Base-by-base conservation (phyloP, 495 filamentous ascomycete species). In the Annulohypoxylon stygium region DNA sequence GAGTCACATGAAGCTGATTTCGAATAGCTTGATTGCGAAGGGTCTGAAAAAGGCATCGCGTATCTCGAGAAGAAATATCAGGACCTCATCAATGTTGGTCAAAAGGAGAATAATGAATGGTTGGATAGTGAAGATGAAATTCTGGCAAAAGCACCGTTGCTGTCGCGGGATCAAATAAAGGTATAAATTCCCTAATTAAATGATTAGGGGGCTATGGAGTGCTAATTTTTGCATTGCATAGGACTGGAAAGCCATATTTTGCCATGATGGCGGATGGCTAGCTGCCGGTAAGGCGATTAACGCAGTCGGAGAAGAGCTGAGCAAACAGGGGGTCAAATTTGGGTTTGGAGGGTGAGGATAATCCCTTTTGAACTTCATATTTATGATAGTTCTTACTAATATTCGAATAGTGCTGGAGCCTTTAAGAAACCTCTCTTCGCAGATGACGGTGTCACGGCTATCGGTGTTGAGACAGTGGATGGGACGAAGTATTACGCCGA, bases 401-500 rank as follows among this genome's bases (percentile, higher is more conserved):
- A 12, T 16, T 7, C 4, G 25, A 20, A 20, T 16, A 76, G 75
- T 20, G 67, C 75, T 4, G 75, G 75, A 34, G 68, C 73, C 1
- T 75, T 75, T 23, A 65, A 75, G 18, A 33, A 51, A 10, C 73
- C 73, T 0, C 63, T 75, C 33, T 65, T 76, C 18, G 63, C 18
- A 50, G 54, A 67, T 3, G 71, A 69, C 16, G 75, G 62, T 5
- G 59, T 54, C 11, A 73, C 71, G 8, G 80, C 78, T 63, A 74
- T 74, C 4, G 81, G 78, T 1, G 78, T 78, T 25, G 66, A 78
- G 61, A 78, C 80, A 6, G 70, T 72, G 4, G 80, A 82, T 48
- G 81, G 78, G 7, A 78, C 73, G 4, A 77, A 66, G 41, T 73
- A 81, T 26, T 73, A 77, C 3, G 80, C 79, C 2, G 75, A 81